These are phyloP conservation scores for Prosopis cineraria DNA, from an alignment of 306 rosid species.

Conservation along the genomic window DNA sequence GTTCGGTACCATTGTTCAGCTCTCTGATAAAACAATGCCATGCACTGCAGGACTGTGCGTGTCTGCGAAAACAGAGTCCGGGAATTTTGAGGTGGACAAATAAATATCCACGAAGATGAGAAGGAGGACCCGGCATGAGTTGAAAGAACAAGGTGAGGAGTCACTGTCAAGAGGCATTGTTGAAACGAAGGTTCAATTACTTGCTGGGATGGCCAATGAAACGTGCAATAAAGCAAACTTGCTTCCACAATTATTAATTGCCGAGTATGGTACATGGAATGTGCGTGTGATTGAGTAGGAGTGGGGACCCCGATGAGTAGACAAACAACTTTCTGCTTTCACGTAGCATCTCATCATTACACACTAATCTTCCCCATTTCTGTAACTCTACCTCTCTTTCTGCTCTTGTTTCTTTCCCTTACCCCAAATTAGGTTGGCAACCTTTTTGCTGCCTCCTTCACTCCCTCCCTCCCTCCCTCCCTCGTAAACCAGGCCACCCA, in stretches of 20 bases:
- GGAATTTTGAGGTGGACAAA: no score
- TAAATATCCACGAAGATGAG: no score
- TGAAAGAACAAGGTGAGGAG: not conserved
- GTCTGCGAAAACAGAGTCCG: no score
- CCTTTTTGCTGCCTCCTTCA: not conserved
- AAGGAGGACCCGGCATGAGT: no score
- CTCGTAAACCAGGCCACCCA: not conserved
- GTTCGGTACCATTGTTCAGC: no score
- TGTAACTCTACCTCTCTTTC: no score
- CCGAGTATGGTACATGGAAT: not conserved
- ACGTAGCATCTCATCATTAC: slow-evolving; percentile 12
- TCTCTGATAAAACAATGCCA: no score
- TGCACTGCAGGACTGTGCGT: no score
- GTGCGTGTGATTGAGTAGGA: not conserved
- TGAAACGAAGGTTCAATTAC: no score
- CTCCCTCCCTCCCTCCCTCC: not conserved
- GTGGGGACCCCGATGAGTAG: slow-evolving; percentile 6
- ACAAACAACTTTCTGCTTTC: slow-evolving; percentile 21
- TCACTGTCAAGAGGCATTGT: no score
- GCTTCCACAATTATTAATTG: not conserved
- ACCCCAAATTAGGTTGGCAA: not conserved
- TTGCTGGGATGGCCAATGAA: not conserved
- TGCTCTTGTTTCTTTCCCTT: not conserved
- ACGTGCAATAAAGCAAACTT: not conserved
- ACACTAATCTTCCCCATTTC: no score